These are phyloP conservation scores for Flaveria robusta DNA, from an alignment of 129 eudicot species.

Conservation along the genomic window DNA sequence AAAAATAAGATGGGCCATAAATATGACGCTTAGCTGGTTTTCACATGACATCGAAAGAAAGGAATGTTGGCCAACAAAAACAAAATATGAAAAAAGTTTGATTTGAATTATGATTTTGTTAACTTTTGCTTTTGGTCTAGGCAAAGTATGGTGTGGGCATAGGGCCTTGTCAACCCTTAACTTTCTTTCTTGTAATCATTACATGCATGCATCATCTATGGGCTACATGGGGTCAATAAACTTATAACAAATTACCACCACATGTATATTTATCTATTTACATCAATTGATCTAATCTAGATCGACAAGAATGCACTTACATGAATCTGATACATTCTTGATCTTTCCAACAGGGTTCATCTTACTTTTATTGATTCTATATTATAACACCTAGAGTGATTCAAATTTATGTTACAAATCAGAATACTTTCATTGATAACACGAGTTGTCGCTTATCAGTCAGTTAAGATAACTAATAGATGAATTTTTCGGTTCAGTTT, in stretches of 20 bases:
- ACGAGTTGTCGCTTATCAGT: too few species aligned
- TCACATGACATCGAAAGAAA: slow-evolving; percentile 29
- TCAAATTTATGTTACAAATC: too few species aligned
- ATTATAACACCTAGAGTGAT: too few species aligned
- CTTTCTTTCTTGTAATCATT: slow-evolving; percentile 39
- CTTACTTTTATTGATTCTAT: too few species aligned
- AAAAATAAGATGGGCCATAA: slow-evolving; percentile 22
- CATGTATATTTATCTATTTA: neutral
- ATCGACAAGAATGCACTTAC: neutral
- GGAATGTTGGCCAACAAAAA: slow-evolving; percentile 39
- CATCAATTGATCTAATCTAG: neutral
- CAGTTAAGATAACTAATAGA: too few species aligned
- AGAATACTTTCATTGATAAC: too few species aligned
- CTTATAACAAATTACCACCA: neutral
- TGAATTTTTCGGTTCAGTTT: too few species aligned
- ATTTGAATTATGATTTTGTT: slow-evolving; percentile 32
- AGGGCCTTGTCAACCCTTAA: slow-evolving; percentile 38
- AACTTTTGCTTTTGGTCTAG: slow-evolving; percentile 40
- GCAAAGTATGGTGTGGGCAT: slow-evolving; percentile 32
- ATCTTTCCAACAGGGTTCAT: too few species aligned
- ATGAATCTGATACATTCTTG: neutral
- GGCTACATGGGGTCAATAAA: slow-evolving; percentile 29
- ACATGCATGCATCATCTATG: slow-evolving; percentile 28
- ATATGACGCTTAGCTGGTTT: slow-evolving; percentile 29
- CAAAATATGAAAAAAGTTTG: slow-evolving; percentile 10